Percentiles rank a stretch among this genome's conserved stretches.
phyloP scores from a whole-genome alignment of 1,284 basidiomycete species.

The Marasmius tenuissimus region DNA sequence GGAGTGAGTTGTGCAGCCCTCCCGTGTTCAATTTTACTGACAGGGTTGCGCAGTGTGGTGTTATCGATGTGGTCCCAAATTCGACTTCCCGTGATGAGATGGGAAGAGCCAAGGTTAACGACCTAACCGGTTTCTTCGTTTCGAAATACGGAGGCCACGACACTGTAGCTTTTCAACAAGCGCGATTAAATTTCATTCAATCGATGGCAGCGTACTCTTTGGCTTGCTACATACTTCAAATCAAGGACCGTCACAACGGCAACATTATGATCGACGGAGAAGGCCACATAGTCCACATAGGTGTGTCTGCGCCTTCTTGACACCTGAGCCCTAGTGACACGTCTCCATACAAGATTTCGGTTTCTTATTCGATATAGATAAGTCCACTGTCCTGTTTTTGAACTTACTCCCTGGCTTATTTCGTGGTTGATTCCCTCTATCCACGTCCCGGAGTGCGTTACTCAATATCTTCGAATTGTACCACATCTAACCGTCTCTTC shows the following conservation, averaged over 20 bases:
- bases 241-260: constrained; percentile 97
- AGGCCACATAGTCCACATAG: constrained; percentile 94
- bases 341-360: constrained; percentile 77
- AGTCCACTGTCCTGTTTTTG: constrained; percentile 39
- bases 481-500: constrained; percentile 13
- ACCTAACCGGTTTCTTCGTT: constrained; percentile 93
- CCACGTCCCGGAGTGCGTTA: constrained; percentile 68
- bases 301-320: constrained; percentile 43
- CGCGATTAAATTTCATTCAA: constrained; percentile 95
- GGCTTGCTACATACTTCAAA: constrained; percentile 97
- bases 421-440: constrained; percentile 19
- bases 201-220: constrained; percentile 99
- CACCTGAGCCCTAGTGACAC: not conserved
- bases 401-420: constrained; percentile 18
- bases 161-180: constrained; percentile 88
- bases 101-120: constrained; percentile 98
- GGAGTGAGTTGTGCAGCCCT: constrained; percentile 59
- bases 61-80: constrained; percentile 98
- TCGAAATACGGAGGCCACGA: constrained; percentile 92
- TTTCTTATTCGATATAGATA: constrained; percentile 98
- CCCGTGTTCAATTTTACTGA: constrained; percentile 3
- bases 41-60: constrained; percentile 73
- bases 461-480: not conserved
- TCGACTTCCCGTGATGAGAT: constrained; percentile 99
- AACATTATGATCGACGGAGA: constrained; percentile 99